Base-by-base conservation (phyloP, 352 stramenopile genomes). In the Pythium aristosporum region DNA sequence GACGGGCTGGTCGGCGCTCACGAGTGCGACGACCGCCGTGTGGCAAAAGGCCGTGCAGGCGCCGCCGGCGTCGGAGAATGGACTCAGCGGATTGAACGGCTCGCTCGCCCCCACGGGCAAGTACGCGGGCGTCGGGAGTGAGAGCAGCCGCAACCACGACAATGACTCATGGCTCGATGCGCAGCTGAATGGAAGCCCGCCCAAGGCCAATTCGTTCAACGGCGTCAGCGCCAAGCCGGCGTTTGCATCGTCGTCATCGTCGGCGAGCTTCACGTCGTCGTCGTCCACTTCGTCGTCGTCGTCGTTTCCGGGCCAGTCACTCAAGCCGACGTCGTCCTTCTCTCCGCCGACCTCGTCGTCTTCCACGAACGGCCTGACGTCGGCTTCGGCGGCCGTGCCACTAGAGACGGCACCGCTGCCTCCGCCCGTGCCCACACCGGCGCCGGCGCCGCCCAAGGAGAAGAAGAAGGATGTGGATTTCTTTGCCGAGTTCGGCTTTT, bases 381-480 rank as follows among this genome's bases (percentile, higher is more conserved):
- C 43, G 57, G 15, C 13, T n/a, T 54, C 44, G 67, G 61, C 64
- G 62, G 68, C 63, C 67, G 66, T 75, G 42, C 50, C 56, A n/a
- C 39, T 48, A 9, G 44, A 46, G 9, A n/a, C 46, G 28, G 61
- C 78, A 37, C 32, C 57, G 44, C 54, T 8, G 58, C 68, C 53
- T 12, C 23, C 65, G 32, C 43, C 70, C 18, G 36, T 42, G 15
- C 50, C 69, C 3, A 58, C 60, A n/a, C 57, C 69, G 25, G 42
- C 69, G 12, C 54, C 67, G 7, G 49, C 56, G 6, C 68, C 76
- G 23, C 74, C 73, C 21, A 74, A 75, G 23, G 70, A 74, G 41
- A 73, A 78, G 50, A 90, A 91, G 79, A 92, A 92, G 64, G 79
- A 93, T 52, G 84, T 93, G 21, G 84, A 93, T 62, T 93, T 93